Base-by-base conservation (phyloP, 805 yeast genomes). In the Blastobotrys muscicola region DNA sequence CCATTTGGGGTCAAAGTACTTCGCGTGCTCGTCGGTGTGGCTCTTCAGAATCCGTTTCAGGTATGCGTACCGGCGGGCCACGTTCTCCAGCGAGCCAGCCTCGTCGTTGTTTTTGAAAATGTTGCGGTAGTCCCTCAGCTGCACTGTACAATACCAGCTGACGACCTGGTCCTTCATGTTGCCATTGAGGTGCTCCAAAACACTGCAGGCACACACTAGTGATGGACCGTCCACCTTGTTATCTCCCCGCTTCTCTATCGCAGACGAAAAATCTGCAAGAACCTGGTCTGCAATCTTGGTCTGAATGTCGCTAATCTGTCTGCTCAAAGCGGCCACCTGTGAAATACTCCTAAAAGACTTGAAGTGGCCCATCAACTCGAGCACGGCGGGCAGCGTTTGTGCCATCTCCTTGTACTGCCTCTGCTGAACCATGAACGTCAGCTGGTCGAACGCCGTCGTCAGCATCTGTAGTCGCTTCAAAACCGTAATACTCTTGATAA, bases 51-150 rank as follows among this genome's bases (percentile, higher is more conserved):
- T 72, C 51, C 83, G 79, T 51, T 81, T 80, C 62, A 85, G 84
- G 59, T 82, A 90, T 29, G 87, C 74, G 59, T 78, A 92, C 39
- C 98, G 68, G 51, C 97, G 68, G 29, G 77, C 72, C 41, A 92
- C 64, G 61, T 92, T 92, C 46, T 92, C 98, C 47, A 92, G 65
- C 4, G 94, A 82, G 1, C 97, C 97, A 0, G 98, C 98, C 62
- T 92, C 98, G 53, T 87, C 97, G 10, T 78, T 71, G 8, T 79
- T 70, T 43, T 77, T 74, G 64, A 92, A 92, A 8, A 92, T 85
- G 15, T 76, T 66, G 31, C 72, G 72, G 36, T 90, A 77, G 54
- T 90, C 97, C 54, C 74, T 74, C 42, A 92, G 67, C 49, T 82
- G 78, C 29, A 69, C 69, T 44, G 74, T 75, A 47, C 83, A 74